Percentiles rank a stretch among this genome's conserved stretches.
phyloP scores from a whole-genome alignment of 2,329 filamentous ascomycete genomes.

The Colletotrichum spaethianum region DNA sequence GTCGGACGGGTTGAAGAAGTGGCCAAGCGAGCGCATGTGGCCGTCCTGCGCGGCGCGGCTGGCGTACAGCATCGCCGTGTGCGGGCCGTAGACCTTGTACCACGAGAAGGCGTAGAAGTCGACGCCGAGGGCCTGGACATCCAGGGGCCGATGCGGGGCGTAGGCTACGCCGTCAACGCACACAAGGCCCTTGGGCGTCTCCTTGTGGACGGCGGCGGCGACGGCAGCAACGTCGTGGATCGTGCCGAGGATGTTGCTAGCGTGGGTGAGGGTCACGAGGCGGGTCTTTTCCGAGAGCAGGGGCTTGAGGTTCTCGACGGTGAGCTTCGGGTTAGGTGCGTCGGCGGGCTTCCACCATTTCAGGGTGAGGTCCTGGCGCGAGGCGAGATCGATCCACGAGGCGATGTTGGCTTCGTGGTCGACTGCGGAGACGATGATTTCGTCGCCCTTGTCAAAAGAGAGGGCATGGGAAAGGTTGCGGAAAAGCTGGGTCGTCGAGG shows the following conservation, averaged over 20 bases:
- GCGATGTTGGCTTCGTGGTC: slow-evolving; percentile 86
- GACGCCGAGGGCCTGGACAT: slow-evolving; percentile 77
- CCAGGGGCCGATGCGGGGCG: slow-evolving; percentile 79
- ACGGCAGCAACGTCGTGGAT: slow-evolving; percentile 75
- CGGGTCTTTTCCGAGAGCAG: slow-evolving; percentile 76
- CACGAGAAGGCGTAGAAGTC: slow-evolving; percentile 86
- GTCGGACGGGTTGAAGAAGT: slow-evolving; percentile 76
- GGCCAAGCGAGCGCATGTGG: slow-evolving; percentile 68
- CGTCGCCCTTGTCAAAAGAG: slow-evolving; percentile 68
- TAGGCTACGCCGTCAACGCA: slow-evolving; percentile 84
- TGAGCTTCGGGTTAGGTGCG: slow-evolving; percentile 69
- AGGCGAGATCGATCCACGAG: slow-evolving; percentile 79
- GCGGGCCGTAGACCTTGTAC: slow-evolving; percentile 88
- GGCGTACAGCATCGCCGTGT: slow-evolving; percentile 80
- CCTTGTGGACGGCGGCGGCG: slow-evolving; percentile 64
- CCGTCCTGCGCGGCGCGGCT: slow-evolving; percentile 66
- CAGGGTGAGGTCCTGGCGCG: slow-evolving; percentile 70
- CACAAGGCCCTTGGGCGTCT: slow-evolving; percentile 69
- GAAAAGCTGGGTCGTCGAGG: slow-evolving; percentile 83
- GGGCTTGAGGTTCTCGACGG: slow-evolving; percentile 66
- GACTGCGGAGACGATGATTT: slow-evolving; percentile 79
- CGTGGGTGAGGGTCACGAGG: slow-evolving; percentile 81
- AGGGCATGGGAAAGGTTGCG: slow-evolving; percentile 76
- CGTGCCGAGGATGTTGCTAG: slow-evolving; percentile 80
- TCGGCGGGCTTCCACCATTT: slow-evolving; percentile 77